Evolutionary conservation across 2,329 filamentous ascomycete genomes (phyloP).

Genomic region (Penicillium sp.): DNA sequence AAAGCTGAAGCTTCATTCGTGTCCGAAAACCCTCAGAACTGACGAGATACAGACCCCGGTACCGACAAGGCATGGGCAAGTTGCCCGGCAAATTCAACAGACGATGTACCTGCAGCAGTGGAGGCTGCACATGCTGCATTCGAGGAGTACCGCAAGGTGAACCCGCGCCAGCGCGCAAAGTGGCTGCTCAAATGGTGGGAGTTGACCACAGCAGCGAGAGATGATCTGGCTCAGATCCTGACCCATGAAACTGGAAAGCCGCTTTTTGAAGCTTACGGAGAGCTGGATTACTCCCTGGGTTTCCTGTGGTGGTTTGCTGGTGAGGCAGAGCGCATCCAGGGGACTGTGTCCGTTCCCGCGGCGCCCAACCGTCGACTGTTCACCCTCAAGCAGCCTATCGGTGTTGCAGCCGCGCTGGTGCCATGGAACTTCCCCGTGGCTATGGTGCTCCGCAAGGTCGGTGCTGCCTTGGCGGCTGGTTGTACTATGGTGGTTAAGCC

Average conservation of each 20-base stretch:
- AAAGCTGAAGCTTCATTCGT: slow-evolving; percentile 1
- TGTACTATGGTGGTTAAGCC: slow-evolving; percentile 72
- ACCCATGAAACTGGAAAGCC: slow-evolving; percentile 60
- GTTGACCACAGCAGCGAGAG: slow-evolving; percentile 57
- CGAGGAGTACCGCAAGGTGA: slow-evolving; percentile 54
- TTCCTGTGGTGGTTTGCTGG: slow-evolving; percentile 58
- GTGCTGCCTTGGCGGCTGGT: slow-evolving; percentile 64
- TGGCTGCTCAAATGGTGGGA: slow-evolving; percentile 61
- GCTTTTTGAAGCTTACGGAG: slow-evolving; percentile 49
- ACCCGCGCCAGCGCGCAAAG: slow-evolving; percentile 57
- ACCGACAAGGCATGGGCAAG: slow-evolving; percentile 49
- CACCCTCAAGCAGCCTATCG: slow-evolving; percentile 69
- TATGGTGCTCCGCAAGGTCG: slow-evolving; percentile 63
- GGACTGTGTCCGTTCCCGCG: slow-evolving; percentile 56
- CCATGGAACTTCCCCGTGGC: slow-evolving; percentile 70
- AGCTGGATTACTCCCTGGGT: slow-evolving; percentile 52
- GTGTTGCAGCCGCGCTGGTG: slow-evolving; percentile 62
- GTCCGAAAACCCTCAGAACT: not conserved
- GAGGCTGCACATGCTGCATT: slow-evolving; percentile 58
- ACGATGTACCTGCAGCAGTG: slow-evolving; percentile 59
- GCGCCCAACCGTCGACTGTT: slow-evolving; percentile 61
- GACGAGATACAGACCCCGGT: slow-evolving; percentile 44
- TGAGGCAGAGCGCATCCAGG: slow-evolving; percentile 59
- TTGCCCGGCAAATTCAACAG: slow-evolving; percentile 47
- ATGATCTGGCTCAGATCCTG: slow-evolving; percentile 59